Base-by-base conservation (phyloP, 2,329 filamentous ascomycete genomes). In the Cordyceps militaris region DNA sequence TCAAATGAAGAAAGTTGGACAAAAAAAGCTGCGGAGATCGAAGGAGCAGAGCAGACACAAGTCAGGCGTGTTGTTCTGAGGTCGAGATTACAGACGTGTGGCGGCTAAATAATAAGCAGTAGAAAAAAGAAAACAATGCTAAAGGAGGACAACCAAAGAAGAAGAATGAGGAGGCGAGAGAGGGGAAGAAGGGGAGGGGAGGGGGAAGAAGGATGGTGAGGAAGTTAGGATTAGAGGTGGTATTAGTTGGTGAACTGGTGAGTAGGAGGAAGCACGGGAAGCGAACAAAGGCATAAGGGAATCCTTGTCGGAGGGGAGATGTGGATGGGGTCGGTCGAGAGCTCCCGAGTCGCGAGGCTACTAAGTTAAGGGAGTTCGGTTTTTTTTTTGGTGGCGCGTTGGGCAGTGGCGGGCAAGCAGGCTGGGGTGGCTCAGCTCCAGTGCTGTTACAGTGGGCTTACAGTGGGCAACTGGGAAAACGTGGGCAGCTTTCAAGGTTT, bases 181-280 rank as follows among this genome's bases (percentile, higher is more conserved):
- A 59, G 55, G 60, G 57, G 57, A 58, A 30, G 55, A 58, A 57
- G 57, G 53, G 24, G 19, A 24, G 47, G 58, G 47, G 38, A 58
- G 44, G 57, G 56, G 56, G 52, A 59, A 42, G 23, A 54, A 48
- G 57, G 40, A 19, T 40, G 58, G 47, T 58, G 61, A 49, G 48
- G 36, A 38, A 6, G 38, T 19, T 9, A 42, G 21, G 38, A 21
- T 9, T 48, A 58, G 46, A 16, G 52, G 44, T 43, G 38, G 56
- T 44, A 14, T 13, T 13, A 24, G 42, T n/a, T n/a, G n/a, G 13
- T 13, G 21, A 44, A 5, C 7, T 24, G 46, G 23, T 32, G 24
- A 47, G 44, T 14, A n/a, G 23, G 23, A 28, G 43, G 44, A 19
- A n/a, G 26, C n/a, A 9, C 13, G 16, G 43, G 43, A 46, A n/a